Evolutionary conservation across 2,329 filamentous ascomycete genomes (phyloP).

Genomic region (Metarhizium rileyi): DNA sequence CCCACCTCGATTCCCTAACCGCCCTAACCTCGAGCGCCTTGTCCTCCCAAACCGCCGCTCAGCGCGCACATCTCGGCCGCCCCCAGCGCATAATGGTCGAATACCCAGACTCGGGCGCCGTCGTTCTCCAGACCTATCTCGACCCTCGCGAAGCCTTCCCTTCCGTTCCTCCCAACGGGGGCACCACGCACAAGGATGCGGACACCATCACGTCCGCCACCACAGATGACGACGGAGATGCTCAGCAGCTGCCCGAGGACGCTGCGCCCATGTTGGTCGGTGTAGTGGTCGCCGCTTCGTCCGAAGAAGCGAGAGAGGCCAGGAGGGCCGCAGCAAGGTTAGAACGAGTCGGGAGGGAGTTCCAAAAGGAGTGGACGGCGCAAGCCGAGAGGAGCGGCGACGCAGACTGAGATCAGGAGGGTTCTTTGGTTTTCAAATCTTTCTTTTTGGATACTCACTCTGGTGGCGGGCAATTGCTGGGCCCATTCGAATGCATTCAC

Average conservation of each 20-base stretch:
- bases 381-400: slow-evolving; percentile 18
- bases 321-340: slow-evolving; percentile 41
- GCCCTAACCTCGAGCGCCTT: slow-evolving; percentile 43
- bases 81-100: slow-evolving; percentile 51
- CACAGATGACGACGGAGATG: slow-evolving; percentile 9
- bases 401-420: slow-evolving; percentile 12
- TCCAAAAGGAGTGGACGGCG: slow-evolving; percentile 42
- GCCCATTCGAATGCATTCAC: neutral
- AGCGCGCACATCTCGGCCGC: slow-evolving; percentile 41
- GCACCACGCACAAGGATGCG: slow-evolving; percentile 8
- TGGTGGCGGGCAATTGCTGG: neutral
- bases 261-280: slow-evolving; percentile 43
- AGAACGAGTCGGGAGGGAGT: slow-evolving; percentile 43
- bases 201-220: neutral
- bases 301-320: slow-evolving; percentile 39
- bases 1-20: slow-evolving; percentile 40
- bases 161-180: slow-evolving; percentile 6
- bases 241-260: slow-evolving; percentile 17
- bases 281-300: slow-evolving; percentile 41
- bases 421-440: neutral
- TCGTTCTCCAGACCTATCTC: slow-evolving; percentile 37
- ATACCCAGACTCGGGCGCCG: slow-evolving; percentile 33
- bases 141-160: slow-evolving; percentile 23
- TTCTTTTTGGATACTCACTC: neutral
- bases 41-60: slow-evolving; percentile 40